These are phyloP conservation scores for Plantago elongata DNA, from an alignment of 257 asterid genomes.

Conservation along the genomic window DNA sequence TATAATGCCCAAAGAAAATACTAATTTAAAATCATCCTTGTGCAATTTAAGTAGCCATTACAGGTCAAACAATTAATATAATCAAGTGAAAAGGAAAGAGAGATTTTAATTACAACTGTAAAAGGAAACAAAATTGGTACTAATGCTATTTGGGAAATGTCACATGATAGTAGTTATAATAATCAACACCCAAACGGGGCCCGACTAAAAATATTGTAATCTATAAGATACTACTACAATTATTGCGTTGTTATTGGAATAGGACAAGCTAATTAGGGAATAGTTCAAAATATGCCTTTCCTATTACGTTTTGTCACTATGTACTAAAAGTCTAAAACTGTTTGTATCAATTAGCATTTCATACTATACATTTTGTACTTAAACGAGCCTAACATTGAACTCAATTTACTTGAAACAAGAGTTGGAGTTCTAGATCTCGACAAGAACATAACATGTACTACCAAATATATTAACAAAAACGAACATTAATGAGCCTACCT, in stretches of 20 bases:
- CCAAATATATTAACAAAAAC: too few relatives aligned
- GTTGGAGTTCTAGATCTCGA: too few relatives aligned
- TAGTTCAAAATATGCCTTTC: too few relatives aligned
- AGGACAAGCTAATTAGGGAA: conserved; percentile 39
- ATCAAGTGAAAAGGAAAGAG: conserved; percentile 31
- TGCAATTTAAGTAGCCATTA: conserved; percentile 29
- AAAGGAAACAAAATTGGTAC: conserved; percentile 1
- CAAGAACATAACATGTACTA: too few relatives aligned
- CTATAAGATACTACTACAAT: conserved; percentile 41
- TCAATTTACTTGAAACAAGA: too few relatives aligned
- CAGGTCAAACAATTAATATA: conserved; percentile 52
- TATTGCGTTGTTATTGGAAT: conserved; percentile 43
- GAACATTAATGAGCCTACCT: too few relatives aligned
- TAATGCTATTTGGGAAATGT: conserved; percentile 22
- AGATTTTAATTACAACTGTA: conserved; percentile 42
- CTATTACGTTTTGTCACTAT: too few relatives aligned
- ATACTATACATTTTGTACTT: too few relatives aligned
- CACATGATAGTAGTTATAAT: conserved; percentile 42
- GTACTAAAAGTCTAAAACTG: too few relatives aligned
- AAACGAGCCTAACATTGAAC: too few relatives aligned
- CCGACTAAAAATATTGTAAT: conserved; percentile 31
- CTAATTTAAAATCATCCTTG: conserved; percentile 14
- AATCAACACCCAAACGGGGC: conserved; percentile 56
- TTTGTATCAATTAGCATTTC: too few relatives aligned
- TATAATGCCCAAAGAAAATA: conserved; percentile 36